A percentile compares a stretch with the other conserved stretches of the same genome.
Conservation (phyloP, 106 monocot species). For the Dioscorea zingiberensis region DNA sequence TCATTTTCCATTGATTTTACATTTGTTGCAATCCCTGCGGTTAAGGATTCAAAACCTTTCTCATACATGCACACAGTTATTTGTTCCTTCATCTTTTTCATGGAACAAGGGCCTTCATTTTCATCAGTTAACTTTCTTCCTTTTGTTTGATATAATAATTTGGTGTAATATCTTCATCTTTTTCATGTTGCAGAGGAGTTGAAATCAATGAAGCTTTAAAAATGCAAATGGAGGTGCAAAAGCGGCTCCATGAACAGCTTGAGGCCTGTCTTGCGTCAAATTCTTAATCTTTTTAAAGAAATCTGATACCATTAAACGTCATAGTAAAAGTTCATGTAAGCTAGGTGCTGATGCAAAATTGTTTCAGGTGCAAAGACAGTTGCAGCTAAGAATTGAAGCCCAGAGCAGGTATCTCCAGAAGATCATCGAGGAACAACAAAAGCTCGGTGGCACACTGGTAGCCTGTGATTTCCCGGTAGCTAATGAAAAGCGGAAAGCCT, state of each 20-base stretch:
- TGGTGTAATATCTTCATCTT: background rate
- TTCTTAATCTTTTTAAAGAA: too few species aligned
- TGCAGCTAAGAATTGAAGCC: conserved; percentile 83
- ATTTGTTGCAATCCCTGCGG: too few species aligned
- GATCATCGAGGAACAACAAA: conserved; percentile 83
- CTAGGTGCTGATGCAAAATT: too few species aligned
- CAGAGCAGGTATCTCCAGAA: conserved; percentile 72
- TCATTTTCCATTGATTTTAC: too few species aligned
- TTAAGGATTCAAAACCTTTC: too few species aligned
- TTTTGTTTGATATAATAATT: too few species aligned
- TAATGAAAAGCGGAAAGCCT: background rate
- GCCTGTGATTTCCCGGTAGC: background rate
- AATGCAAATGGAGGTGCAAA: conserved; percentile 98
- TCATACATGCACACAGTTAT: too few species aligned
- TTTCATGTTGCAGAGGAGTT: conserved; percentile 38
- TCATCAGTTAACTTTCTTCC: too few species aligned
- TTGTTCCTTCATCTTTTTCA: too few species aligned
- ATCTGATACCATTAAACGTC: too few species aligned
- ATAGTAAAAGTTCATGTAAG: too few species aligned
- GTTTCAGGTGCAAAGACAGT: conserved; percentile 64
- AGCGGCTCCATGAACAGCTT: conserved; percentile 44
- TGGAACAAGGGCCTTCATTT: too few species aligned
- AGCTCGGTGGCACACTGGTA: conserved; percentile 22
- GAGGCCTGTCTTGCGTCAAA: background rate
- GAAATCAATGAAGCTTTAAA: conserved; percentile 69